These are phyloP conservation scores for Calonectria hawksworthii DNA, from an alignment of 2,329 filamentous ascomycete species.

Conservation along the genomic window DNA sequence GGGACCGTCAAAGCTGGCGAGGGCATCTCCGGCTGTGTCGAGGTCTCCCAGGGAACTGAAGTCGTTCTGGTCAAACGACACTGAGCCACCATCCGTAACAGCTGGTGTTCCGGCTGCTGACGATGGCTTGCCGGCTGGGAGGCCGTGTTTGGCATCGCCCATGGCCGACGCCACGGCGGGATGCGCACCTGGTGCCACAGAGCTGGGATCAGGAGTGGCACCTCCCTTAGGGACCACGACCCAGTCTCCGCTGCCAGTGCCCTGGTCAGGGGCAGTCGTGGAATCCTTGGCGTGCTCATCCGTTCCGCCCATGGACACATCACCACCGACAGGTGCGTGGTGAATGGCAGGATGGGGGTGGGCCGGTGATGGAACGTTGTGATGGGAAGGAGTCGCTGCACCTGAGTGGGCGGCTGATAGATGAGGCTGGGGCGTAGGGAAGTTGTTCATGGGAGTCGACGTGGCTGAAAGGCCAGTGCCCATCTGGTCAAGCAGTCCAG, in stretches of 20 bases:
- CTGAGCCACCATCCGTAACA: constrained; percentile 57
- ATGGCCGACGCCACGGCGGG: neutral
- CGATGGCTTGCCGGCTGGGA: constrained; percentile 32
- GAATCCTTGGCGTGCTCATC: constrained; percentile 53
- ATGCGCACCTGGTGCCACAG: constrained; percentile 26
- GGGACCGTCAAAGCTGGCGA: constrained; percentile 76
- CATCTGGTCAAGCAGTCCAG: constrained; percentile 78
- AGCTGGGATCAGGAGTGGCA: constrained; percentile 56
- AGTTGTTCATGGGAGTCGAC: constrained; percentile 72
- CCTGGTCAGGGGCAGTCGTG: constrained; percentile 63
- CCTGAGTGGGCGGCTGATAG: constrained; percentile 69
- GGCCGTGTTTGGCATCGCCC: constrained; percentile 38
- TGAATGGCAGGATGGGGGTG: constrained; percentile 42
- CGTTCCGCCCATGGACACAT: constrained; percentile 68
- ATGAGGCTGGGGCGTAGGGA: constrained; percentile 72
- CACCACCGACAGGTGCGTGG: constrained; percentile 43
- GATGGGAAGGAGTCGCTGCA: constrained; percentile 68
- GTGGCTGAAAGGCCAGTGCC: constrained; percentile 72
- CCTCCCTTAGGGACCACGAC: constrained; percentile 79
- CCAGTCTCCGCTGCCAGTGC: constrained; percentile 76
- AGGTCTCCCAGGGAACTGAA: constrained; percentile 75
- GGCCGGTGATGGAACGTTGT: constrained; percentile 62
- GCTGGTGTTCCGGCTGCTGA: constrained; percentile 43
- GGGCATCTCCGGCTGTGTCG: constrained; percentile 79
- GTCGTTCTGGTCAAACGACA: constrained; percentile 68